Base-by-base conservation (phyloP, 208 protist species). In the Leishmania braziliensis region DNA sequence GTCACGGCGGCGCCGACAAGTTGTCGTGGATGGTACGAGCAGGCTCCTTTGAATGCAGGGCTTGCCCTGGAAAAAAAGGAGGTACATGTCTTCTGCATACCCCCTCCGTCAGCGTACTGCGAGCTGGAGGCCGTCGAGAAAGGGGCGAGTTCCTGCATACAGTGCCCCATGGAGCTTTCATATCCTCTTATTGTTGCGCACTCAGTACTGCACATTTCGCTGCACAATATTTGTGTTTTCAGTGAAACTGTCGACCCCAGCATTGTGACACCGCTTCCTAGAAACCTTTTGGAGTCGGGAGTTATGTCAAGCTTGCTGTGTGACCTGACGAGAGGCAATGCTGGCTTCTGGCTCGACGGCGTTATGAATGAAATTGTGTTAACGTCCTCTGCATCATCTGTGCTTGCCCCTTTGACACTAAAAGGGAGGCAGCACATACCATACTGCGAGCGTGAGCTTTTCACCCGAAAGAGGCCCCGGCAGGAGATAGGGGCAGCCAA, bases 11-110 rank as follows among this genome's bases (percentile, higher is more conserved):
- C 83, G 60, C 87, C 88, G 33, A 95, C 89, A 1, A 82, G 71
- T 54, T 94, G 91, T 81, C 89, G 93, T n/a, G 93, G 93, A 50
- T 97, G 93, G 93, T 97, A 92, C 84, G 88, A 91, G 36, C 86
- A 92, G 39, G 89, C 91, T 46, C 88, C 87, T 53, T 72, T 92
- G 23, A 72, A 85, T 62, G 80, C 71, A 33, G 85, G 82, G 36
- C 65, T 85, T 46, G 43, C 84, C 48, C n/a, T 86, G 71, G 86
- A 90, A 48, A 89, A 88, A 65, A 84, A 85, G 33, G 83, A 86
- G 54, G 91, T 95, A 33, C 58, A 72, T 62, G 84, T 90, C 62
- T 94, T 91, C 72, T 93, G 89, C 50, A 82, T 89, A 80, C 94
- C 94, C 46, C 84, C 87, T 5, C 78, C 69, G 26, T 73, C 86